phyloP scores from a whole-genome alignment of 176 grass and related monocot species.

The Melocanna baccifera region DNA sequence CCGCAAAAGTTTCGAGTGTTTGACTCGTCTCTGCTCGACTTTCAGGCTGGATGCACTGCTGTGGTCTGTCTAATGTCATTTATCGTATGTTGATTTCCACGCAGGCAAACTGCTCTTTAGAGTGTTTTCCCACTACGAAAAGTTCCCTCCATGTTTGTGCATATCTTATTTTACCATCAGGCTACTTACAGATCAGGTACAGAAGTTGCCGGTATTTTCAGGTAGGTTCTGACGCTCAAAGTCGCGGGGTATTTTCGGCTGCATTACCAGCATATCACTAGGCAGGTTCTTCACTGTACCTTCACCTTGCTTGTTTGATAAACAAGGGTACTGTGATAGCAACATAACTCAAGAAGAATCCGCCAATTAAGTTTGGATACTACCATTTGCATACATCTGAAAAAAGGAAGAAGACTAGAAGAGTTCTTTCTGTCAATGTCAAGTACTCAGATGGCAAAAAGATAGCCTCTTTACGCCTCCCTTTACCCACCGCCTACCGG shows the following conservation, averaged over 20 bases:
- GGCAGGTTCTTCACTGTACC: neutral
- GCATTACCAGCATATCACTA: neutral
- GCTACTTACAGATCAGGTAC: neutral
- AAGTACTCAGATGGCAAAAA: neutral
- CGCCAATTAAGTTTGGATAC: neutral
- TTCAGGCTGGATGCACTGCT: neutral
- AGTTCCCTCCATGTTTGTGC: neutral
- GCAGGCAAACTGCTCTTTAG: neutral
- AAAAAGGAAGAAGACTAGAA: neutral
- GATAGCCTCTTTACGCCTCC: neutral
- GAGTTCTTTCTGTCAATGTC: neutral
- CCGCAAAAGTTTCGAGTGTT: neutral
- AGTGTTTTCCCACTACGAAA: neutral
- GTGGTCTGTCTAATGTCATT: neutral
- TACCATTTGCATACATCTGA: neutral
- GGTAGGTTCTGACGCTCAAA: neutral
- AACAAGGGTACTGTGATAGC: neutral
- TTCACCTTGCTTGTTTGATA: neutral
- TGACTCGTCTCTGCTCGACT: neutral
- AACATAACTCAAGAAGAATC: neutral
- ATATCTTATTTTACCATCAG: no score
- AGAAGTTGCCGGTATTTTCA: neutral
- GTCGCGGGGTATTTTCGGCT: neutral
- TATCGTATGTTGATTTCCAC: neutral
- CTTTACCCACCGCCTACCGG: neutral